Base-by-base conservation (phyloP, 2,329 filamentous ascomycete species). In the Aspergillus melleus region DNA sequence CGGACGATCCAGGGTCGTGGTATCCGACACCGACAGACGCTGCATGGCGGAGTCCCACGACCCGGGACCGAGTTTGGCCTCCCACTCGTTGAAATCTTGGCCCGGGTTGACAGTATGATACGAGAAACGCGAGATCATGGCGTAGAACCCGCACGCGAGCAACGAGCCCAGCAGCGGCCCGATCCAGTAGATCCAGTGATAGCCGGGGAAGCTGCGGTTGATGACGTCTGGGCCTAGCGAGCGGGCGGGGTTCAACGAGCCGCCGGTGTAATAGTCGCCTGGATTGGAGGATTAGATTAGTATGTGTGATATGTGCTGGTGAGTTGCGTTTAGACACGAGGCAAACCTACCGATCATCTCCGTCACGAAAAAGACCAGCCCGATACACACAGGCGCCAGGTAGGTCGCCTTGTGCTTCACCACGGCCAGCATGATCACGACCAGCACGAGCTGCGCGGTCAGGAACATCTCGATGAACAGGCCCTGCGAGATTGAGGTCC, bases 341-440 rank as follows among this genome's bases (percentile, higher is more conserved):
- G 8, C 24, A 9, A 9, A 62, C 68, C 32, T 69, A 74, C 81
- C 82, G 4, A 79, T 75, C 53, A 86, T 62, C 59, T 86, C 80
- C 0, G 79, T 78, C 49, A 91, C 82, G 72, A 92, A 91, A 55
- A 92, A 81, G 0, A 88, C 80, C 2, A 91, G 74, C 1, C 90
- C 90, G 65, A 92, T 90, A 12, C 87, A 88, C 3, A 92, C 77
- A 0, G 90, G 89, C 0, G 89, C 89, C 1, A 91, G 76, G 69
- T 83, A 90, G 0, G 89, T 92, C 2, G 86, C 85, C 49, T 87
- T 86, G 72, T 91, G 88, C 76, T 92, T 91, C 71, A 91, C 88
- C 4, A 86, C 85, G 0, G 88, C 88, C 49, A 91, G 80, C 84
- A 91, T 88, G 72, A 87, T 84, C 30, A 90, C 84, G 2, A 86